phyloP scores from a whole-genome alignment of 495 filamentous ascomycete genomes.

The Aspergillus nanangensis region DNA sequence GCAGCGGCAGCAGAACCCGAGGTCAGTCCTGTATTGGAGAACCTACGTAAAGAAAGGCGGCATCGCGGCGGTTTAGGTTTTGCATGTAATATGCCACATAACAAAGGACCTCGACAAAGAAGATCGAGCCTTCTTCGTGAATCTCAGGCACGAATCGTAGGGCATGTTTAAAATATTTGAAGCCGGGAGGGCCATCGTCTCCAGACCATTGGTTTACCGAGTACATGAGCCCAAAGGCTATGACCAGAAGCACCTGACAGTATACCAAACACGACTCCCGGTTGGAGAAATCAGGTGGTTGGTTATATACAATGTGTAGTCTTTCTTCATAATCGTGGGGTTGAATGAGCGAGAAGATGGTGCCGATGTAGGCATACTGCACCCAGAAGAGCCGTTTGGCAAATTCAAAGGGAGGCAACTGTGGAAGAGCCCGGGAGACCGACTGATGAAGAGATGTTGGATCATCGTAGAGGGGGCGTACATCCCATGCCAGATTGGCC shows the following conservation, averaged over 20 bases:
- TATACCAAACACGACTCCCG: conserved; percentile 31
- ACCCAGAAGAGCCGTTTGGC: conserved; percentile 43
- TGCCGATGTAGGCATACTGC: conserved; percentile 48
- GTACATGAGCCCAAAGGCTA: conserved; percentile 50
- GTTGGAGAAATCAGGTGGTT: conserved; percentile 28
- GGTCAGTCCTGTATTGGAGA: not conserved
- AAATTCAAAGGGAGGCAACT: conserved; percentile 39
- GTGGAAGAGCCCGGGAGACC: conserved; percentile 21
- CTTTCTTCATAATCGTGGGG: conserved; percentile 39
- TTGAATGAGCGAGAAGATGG: conserved; percentile 45
- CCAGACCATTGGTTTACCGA: conserved; percentile 49
- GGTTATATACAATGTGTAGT: conserved; percentile 33
- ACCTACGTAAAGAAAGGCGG: conserved; percentile 42
- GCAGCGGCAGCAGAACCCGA: not conserved
- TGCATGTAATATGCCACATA: conserved; percentile 52
- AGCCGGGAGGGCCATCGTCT: conserved; percentile 44
- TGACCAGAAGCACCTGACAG: conserved; percentile 38
- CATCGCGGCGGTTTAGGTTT: conserved; percentile 46
- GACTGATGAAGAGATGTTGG: conserved; percentile 28
- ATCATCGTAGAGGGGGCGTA: conserved; percentile 35
- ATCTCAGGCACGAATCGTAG: conserved; percentile 44
- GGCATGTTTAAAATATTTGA: conserved; percentile 46
- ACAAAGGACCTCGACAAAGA: conserved; percentile 46
- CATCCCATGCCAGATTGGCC: conserved; percentile 35
- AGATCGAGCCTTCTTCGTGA: conserved; percentile 46